Evolutionary conservation across 2,329 filamentous ascomycete genomes (phyloP), one percentile per base, ranked within the genome.

Genomic region (Aspergillus texensis): DNA sequence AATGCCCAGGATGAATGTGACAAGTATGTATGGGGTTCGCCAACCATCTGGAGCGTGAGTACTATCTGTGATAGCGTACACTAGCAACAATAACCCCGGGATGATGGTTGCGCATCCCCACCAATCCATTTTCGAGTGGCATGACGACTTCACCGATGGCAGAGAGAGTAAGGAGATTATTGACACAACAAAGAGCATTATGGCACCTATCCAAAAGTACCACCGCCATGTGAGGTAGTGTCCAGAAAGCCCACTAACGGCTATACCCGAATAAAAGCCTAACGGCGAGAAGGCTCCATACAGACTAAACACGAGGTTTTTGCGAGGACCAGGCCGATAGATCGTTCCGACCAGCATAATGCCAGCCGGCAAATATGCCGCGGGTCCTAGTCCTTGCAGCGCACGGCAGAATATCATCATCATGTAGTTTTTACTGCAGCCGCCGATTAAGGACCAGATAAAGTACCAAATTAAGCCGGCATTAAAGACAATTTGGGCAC

Each of bases 331-430:
- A 2, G 62, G 58, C 1, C 62, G 58, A 24, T 64, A 64, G 28
- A 64, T 61, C 10, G 54, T 55, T 9, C 62, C 62, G 9, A 64
- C 46, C 8, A 64, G 41, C 58, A 61, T 64, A 14, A 62, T 62
- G 0, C 58, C 59, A 2, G 62, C 46, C 0, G 62, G 62, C 11
- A 64, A 36, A 32, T 58, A 64, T 10, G 59, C 59, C 4, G 62
- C 43, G 2, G 62, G 62, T 1, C 62, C 59, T 4, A 64, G 28
- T 10, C 62, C 62, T 26, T 64, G 62, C 16, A 64, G 55, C 16
- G 62, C 62, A 24, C 62, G 62, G n/a, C 62, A 64, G 6, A 62
- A 56, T 16, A 62, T 62, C 21, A 64, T 55, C 62, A 64, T 64
- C 12, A 28, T 58, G 14, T 64, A 61, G 48, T 61, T 64, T n/a